Evolutionary conservation across 305 asterid species (phyloP).

Genomic region (Solanum chacoense): DNA sequence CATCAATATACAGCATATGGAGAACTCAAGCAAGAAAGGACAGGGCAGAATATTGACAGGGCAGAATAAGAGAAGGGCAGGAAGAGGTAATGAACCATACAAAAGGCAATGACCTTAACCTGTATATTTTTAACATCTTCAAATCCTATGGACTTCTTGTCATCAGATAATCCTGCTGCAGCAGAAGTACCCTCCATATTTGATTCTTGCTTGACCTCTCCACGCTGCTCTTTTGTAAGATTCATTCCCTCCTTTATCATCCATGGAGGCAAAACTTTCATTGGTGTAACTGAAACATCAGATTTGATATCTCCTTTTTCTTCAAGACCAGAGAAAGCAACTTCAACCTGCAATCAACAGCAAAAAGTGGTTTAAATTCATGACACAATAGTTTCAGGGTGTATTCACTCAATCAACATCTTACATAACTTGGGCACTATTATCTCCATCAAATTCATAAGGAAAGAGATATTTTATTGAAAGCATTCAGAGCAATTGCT

Average conservation of each 20-base stretch:
- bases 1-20: background rate
- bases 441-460: background rate
- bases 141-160: conserved; percentile 35
- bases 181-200: conserved; percentile 28
- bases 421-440: background rate
- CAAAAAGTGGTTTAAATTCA: background rate
- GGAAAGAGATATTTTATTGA: background rate
- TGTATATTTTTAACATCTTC: conserved; percentile 51
- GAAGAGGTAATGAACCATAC: background rate
- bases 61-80: background rate
- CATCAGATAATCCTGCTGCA: conserved; percentile 32
- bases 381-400: background rate
- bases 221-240: conserved; percentile 88
- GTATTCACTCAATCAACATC: background rate
- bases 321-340: conserved; percentile 71
- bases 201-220: conserved; percentile 47
- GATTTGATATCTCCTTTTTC: conserved; percentile 58
- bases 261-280: conserved; percentile 94
- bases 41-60: background rate
- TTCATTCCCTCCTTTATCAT: conserved; percentile 90
- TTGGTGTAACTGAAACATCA: conserved; percentile 35
- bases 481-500: background rate
- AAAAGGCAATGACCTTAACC: conserved; percentile 17
- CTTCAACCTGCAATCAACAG: conserved; percentile 57
- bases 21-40: background rate